Evolutionary conservation across 73 alveolate species (phyloP), one percentile per base, ranked within the genome.

Genomic region (Durusdinium trenchii): DNA sequence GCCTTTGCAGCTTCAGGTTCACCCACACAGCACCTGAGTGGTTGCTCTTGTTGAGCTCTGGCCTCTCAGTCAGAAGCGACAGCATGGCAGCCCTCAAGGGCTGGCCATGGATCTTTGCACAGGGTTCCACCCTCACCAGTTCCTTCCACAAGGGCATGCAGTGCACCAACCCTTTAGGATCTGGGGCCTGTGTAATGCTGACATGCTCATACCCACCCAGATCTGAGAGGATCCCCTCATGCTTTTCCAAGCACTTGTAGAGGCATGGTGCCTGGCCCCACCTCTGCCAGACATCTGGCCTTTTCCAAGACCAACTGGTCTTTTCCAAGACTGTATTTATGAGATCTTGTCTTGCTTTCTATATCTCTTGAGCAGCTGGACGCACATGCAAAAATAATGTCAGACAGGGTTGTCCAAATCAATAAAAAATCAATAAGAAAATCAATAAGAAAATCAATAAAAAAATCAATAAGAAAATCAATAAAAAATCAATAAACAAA

Each of bases 241-340:
- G 89, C 64, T 43, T 42, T 32, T 78, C 62, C 36, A 78, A 46
- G 62, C 64, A 42, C 23, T 12, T 78, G 62, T 78, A 45, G 40
- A 78, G 28, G 60, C 6, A 7, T 23, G 20, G 30, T 78, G 89
- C 42, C 89, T 78, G 35, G 89, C 43, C 6, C 89, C 89, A 46
- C 89, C 83, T 71, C 26, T 71, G 83, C 50, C 50, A 38, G 83
- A 26, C 83, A 71, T 71, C n/a, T n/a, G 32, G 36, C 32, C 76
- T 62, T 62, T 62, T 62, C 76, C 76, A 62, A 62, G 32, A 62
- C 76, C 51, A 26, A 71, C 50, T n/a, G 10, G 83, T 71, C 83
- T 71, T 71, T 71, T 71, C 83, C 83, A 71, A 71, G 38, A 71
- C 83, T n/a, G 16, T n/a, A n/a, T n/a, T n/a, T n/a, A n/a, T n/a